Evolutionary conservation across 106 monocot genomes (phyloP), one percentile per base, ranked within the genome.

Genomic region (Apostasia shenzhenica): DNA sequence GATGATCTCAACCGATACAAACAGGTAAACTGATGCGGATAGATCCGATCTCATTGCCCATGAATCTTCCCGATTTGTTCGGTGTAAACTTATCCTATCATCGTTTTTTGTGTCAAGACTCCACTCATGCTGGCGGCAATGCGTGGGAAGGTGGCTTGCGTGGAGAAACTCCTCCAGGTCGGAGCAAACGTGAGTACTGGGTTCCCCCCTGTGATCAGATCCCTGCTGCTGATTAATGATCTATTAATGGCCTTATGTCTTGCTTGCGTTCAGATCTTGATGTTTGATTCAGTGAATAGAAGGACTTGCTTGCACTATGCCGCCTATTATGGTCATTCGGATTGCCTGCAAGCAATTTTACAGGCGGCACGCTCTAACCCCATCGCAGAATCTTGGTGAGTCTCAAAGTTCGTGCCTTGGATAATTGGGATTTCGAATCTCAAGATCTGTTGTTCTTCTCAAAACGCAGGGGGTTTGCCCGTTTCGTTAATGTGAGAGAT

Each of bases 301-400:
- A 82, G 93, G 66, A 90, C 84, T 78, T 99, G 99, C 76, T 77
- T 93, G 68, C 99, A 99, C 69, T 79, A 90, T 68, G 99, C 99
- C 6, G 86, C 93, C 5, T 90, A 89, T 55, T 87, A 92, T 59
- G 97, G 97, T 38, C 89, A 92, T 63, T 66, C 80, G 1, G 92
- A 97, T 73, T 89, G 97, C 69, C 64, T 97, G 68, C 82, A 81
- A 76, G 84, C 77, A 8, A 81, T 97, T 77, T 77, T 92, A 14
- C 67, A 76, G 38, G 82, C 89, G 49, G 97, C 92, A 0, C 79
- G 62, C 74, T 85, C 87, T 0, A 79, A 78, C 10, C 73, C 83
- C 1, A 81, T 99, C 46, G 79, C 89, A 1, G 77, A 87, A 70
- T 87, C 93, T 58, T 99, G 93, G 99, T 99, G 7, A 50, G 73